phyloP scores from a whole-genome alignment of 345 rosid species.

The Rhodamnia argentea region DNA sequence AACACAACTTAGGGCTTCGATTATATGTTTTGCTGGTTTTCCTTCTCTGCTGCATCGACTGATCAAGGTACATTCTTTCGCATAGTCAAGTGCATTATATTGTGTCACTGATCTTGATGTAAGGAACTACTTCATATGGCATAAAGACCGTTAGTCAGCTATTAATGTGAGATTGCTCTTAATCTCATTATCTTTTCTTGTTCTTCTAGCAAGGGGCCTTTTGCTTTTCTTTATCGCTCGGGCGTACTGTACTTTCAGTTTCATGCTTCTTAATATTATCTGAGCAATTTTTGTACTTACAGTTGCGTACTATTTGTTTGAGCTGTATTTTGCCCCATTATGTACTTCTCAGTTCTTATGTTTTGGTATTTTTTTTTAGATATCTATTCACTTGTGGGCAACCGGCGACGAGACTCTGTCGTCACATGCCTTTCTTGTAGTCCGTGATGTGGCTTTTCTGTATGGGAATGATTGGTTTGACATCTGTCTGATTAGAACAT shows the following conservation, averaged over 20 bases:
- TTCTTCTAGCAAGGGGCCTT: background rate
- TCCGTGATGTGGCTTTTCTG: constrained; percentile 44
- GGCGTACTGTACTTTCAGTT: background rate
- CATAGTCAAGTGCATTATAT: background rate
- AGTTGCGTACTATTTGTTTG: background rate
- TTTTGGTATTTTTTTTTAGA: constrained; percentile 30
- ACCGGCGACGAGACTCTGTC: constrained; percentile 53
- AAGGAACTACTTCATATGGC: background rate
- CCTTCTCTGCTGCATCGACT: constrained; percentile 48
- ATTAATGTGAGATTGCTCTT: background rate
- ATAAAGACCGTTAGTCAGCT: background rate
- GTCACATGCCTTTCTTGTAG: constrained; percentile 40
- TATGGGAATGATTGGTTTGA: constrained; percentile 55
- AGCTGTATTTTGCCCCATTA: background rate
- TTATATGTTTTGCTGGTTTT: constrained; percentile 50
- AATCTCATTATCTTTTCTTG: background rate
- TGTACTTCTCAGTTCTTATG: background rate
- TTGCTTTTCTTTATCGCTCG: background rate
- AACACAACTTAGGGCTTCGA: constrained; percentile 45
- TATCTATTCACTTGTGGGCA: constrained; percentile 69
- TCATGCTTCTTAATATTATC: background rate
- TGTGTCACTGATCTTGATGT: background rate
- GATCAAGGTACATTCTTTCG: constrained; percentile 46
- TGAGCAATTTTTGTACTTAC: background rate
- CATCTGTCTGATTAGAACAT: constrained; percentile 49